Evolutionary conservation across 2,329 filamentous ascomycete species (phyloP).

Genomic region (Trematosphaeria pertusa): DNA sequence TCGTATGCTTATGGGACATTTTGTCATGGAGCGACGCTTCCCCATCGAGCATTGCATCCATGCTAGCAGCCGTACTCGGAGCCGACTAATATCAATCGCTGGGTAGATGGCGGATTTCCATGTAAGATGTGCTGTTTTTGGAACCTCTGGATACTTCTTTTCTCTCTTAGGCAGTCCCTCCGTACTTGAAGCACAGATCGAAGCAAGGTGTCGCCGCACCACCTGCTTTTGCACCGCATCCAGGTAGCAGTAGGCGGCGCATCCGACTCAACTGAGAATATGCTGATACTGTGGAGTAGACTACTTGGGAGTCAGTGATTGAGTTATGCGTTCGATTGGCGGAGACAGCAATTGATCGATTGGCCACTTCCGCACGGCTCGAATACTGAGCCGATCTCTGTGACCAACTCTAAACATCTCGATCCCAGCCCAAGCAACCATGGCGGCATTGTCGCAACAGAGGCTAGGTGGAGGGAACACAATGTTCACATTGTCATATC

Average conservation of each 20-base stretch:
- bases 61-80: conserved; percentile 2
- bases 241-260: no score
- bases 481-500: conserved; percentile 67
- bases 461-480: conserved; percentile 76
- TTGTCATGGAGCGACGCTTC: conserved; percentile 2
- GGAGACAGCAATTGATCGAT: conserved; percentile 40
- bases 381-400: conserved; percentile 31
- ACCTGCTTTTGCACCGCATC: no score
- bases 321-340: conserved; percentile 16
- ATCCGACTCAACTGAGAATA: no score
- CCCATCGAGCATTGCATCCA: not conserved
- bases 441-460: conserved; percentile 95
- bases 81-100: conserved; percentile 11
- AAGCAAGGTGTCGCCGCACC: no score
- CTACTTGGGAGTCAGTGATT: no score
- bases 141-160: not conserved
- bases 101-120: conserved; percentile 3
- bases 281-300: no score
- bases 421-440: conserved; percentile 93
- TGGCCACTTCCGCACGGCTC: conserved; percentile 48
- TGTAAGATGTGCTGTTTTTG: conserved; percentile 12
- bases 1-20: conserved; percentile 2
- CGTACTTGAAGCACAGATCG: no score
- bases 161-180: no score
- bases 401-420: conserved; percentile 89